phyloP scores from a whole-genome alignment of 441 rosid genomes.

The Corymbia citriodora region DNA sequence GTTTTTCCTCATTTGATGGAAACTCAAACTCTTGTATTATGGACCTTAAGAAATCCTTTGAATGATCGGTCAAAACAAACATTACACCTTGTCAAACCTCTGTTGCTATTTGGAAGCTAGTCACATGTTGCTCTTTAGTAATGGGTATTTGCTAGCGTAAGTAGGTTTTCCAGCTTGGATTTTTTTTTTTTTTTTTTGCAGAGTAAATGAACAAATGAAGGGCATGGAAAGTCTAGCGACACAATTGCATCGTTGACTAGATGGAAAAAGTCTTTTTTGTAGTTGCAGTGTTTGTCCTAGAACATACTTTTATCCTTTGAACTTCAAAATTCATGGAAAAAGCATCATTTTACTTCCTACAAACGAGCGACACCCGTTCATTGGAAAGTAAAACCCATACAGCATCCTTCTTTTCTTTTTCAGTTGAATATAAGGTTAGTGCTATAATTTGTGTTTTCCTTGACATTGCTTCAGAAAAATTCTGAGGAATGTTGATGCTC shows the following conservation, averaged over 20 bases:
- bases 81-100: background rate
- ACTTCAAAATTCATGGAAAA: background rate
- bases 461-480: slow-evolving; percentile 44
- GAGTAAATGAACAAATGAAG: slow-evolving; percentile 90
- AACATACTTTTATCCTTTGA: background rate
- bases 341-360: background rate
- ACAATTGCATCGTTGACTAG: slow-evolving; percentile 67
- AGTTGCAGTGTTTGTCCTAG: background rate
- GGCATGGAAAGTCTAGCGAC: slow-evolving; percentile 54
- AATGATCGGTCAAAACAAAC: background rate
- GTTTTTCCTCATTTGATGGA: background rate
- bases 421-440: background rate
- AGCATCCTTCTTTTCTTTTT: too few species aligned
- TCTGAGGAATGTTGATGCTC: slow-evolving; percentile 67
- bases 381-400: background rate
- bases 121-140: too few species aligned
- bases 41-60: background rate
- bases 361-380: background rate
- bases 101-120: background rate
- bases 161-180: background rate
- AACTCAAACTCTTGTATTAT: background rate
- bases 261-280: background rate
- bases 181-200: slow-evolving; percentile 24
- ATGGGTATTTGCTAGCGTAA: too few species aligned
- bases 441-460: slow-evolving; percentile 11